Percentiles rank a stretch among this genome's conserved stretches.
phyloP scores from a whole-genome alignment of 23 red algal genomes.

The Gracilaria domingensis region DNA sequence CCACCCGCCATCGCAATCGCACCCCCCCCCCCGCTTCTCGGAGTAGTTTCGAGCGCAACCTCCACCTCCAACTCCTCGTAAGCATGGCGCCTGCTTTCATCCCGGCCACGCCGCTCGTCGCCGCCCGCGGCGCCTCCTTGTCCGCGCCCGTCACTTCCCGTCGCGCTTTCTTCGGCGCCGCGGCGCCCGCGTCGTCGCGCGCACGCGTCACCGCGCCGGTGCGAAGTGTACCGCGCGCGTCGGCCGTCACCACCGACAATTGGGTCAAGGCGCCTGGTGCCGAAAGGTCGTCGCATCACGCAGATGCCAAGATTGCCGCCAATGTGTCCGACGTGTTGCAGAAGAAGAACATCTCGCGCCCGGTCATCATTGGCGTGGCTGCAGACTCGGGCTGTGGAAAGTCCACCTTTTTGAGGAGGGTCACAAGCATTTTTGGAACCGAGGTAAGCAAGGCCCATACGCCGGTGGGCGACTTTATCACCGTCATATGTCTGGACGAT shows the following conservation, averaged over 20 bases:
- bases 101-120: constrained; percentile 11
- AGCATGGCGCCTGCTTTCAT: constrained; percentile 45
- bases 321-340: constrained; percentile 78
- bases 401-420: constrained; percentile 93
- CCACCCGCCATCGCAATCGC: too few relatives aligned
- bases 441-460: constrained; percentile 90
- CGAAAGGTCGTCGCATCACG: constrained; percentile 67
- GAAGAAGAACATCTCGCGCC: constrained; percentile 83
- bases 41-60: too few relatives aligned
- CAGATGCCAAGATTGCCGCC: constrained; percentile 57
- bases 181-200: not conserved
- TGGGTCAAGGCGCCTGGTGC: constrained; percentile 72
- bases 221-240: constrained; percentile 5
- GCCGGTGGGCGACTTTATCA: constrained; percentile 95
- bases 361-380: constrained; percentile 98
- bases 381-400: constrained; percentile 98
- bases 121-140: not conserved
- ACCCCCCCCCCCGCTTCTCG: too few relatives aligned
- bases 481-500: constrained; percentile 99
- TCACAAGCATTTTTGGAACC: constrained; percentile 94
- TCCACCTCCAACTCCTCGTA: not conserved
- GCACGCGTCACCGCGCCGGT: not conserved
- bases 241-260: constrained; percentile 63
- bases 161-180: constrained; percentile 43
- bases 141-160: not conserved